Base-by-base conservation (phyloP, 2,329 filamentous ascomycete genomes). In the Cytospora chrysosperma region DNA sequence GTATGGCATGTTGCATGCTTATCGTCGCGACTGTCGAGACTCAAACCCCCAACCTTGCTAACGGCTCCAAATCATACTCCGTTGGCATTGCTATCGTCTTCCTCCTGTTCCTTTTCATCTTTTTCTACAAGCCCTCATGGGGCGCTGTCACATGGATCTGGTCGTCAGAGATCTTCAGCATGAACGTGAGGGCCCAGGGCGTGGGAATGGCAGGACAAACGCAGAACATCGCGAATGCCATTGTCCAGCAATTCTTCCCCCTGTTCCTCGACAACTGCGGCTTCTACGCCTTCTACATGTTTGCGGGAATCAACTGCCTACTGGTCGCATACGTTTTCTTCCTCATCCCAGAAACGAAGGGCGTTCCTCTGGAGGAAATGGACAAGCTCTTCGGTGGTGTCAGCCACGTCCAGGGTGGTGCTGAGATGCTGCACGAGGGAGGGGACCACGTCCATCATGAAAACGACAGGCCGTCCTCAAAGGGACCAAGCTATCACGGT, bases 1-100 rank as follows among this genome's bases (percentile, higher is more conserved):
- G 88, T 34, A 91, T 91, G 84, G 86, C 83, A 12, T 66, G 85
- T 19, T 90, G 87, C 76, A 91, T 92, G 88, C 77, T 91, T 60
- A 83, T 88, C 63, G 87, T 88, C 1, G 72, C 77, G 21, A 71
- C 77, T 17, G 74, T 77, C 32, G 73, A 74, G 24, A 64, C 75
- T 27, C 64, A 65, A n/a, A 65, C 61, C 9, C 65, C 71, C 56
- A 88, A 86, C 0, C 84, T 85, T 1, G 73, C 75, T 7, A 74
- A 76, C 53, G 84, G 82, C 5, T 76, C 77, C 9, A 89, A 89
- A 71, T 74, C 79, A 0, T 70, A 82, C 56, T 73, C 84, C 4
- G 86, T 89, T 17, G 86, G 85, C 37, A 87, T 88, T 62, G 77
- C 84, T 26, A 88, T 88, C 61, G 85, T 88, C 2, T 87, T 88